Evolutionary conservation across 352 stramenopile genomes (phyloP).

Genomic region (Phytophthora podocarpi): DNA sequence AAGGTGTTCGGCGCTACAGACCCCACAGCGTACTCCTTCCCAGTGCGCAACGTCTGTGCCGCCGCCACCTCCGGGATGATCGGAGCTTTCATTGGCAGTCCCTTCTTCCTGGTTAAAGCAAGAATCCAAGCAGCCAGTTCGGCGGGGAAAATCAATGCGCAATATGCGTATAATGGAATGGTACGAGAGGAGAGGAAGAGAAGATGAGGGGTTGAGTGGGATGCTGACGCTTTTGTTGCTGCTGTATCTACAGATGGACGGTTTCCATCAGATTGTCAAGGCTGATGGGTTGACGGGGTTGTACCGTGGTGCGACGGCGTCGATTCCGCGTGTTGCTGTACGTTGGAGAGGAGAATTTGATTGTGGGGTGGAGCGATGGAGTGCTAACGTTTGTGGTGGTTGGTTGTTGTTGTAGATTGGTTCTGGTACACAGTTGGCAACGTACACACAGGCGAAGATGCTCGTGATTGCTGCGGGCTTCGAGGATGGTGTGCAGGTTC

Average conservation of each 20-base stretch:
- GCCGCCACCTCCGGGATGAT: conserved; percentile 80
- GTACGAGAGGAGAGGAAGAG: conserved; percentile 29
- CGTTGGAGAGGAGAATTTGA: conserved; percentile 8
- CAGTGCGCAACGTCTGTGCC: conserved; percentile 75
- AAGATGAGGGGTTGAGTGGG: background rate
- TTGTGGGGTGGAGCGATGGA: background rate
- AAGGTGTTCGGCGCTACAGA: conserved; percentile 82
- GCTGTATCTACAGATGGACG: conserved; percentile 58
- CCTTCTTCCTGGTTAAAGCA: conserved; percentile 88
- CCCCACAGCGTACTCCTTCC: conserved; percentile 72
- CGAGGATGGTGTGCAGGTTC: conserved; percentile 74
- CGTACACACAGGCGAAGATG: conserved; percentile 86
- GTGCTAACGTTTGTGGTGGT: conserved; percentile 6
- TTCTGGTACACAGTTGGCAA: conserved; percentile 81
- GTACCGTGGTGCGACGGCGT: conserved; percentile 75
- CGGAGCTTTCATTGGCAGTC: conserved; percentile 76
- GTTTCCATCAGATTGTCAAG: conserved; percentile 76
- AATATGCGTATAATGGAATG: conserved; percentile 87
- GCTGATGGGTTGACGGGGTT: conserved; percentile 72
- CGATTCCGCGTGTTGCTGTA: conserved; percentile 81
- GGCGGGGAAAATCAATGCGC: conserved; percentile 72
- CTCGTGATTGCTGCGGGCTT: conserved; percentile 77
- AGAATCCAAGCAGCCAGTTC: conserved; percentile 84
- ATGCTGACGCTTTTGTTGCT: conserved; percentile 12
- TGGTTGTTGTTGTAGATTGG: conserved; percentile 58